Evolutionary conservation across 805 yeast species (phyloP), one percentile per base, ranked within the genome.

Genomic region (Yarrowia sp.): DNA sequence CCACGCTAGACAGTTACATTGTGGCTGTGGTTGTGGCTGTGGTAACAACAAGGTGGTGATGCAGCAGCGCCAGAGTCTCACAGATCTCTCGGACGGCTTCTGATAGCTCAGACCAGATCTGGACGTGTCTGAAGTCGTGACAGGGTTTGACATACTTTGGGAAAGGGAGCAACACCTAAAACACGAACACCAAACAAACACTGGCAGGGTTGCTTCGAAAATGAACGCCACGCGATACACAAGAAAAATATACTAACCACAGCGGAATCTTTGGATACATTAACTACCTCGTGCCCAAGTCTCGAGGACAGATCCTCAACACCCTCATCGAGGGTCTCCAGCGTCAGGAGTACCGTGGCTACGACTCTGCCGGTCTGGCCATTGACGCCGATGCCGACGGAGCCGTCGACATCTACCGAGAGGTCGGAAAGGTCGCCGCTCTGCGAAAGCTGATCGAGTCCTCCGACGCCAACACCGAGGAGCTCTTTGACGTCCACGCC

Each of bases 221-320:
- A 22, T 22, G 28, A 22, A 22, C 28, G 5, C 28, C 28, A 22
- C n/a, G n/a, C n/a, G n/a, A n/a, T n/a, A n/a, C 33, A 14, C 33
- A 28, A 8, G 31, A n/a, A 4, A 33, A 45, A 35, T 9, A 5
- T 42, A 45, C 66, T 51, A 63, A 48, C 70, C 64, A 13, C 72
- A 79, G 99, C 85, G 99, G 99, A 76, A 95, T 95, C 76, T 95
- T 95, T 78, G 99, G 99, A 70, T 95, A 95, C 79, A 92, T 95
- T 71, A 95, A 95, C 83, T 95, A 90, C 77, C 83, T 93, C 75
- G 97, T 91, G 66, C 97, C 92, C 71, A 90, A 86, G 76, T 82
- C 92, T 64, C 84, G 98, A 78, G 98, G 96, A 57, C 97, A 93
- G 73, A 92, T 95, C 77, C 82, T 93, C 68, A 90, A 88, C 76